phyloP scores from a whole-genome alignment of 768 basidiomycete species.

The Hygrocybe punicea region DNA sequence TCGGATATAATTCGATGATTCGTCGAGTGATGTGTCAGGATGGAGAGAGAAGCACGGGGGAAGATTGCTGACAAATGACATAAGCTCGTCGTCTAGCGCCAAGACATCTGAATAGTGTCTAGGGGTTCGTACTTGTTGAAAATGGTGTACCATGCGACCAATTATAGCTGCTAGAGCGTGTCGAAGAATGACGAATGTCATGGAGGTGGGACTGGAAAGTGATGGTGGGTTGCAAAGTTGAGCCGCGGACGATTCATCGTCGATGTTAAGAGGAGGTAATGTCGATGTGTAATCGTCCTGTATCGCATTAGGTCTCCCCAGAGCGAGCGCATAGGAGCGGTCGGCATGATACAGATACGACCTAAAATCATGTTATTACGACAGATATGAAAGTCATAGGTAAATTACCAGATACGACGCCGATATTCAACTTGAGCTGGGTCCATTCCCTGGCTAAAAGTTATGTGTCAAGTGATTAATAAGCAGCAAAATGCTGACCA shows the following conservation, averaged over 20 bases:
- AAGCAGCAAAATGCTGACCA: constrained; percentile 47
- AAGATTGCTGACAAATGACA: constrained; percentile 68
- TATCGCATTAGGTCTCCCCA: constrained; percentile 86
- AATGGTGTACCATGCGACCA: constrained; percentile 88
- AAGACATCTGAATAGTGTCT: constrained; percentile 83
- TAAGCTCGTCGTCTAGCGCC: constrained; percentile 76
- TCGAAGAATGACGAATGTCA: constrained; percentile 86
- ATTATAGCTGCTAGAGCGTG: constrained; percentile 81
- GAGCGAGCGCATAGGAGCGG: constrained; percentile 85
- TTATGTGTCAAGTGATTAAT: constrained; percentile 9
- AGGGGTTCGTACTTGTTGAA: constrained; percentile 76
- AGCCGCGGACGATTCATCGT: constrained; percentile 51
- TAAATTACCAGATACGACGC: constrained; percentile 75
- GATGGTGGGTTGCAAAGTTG: constrained; percentile 51
- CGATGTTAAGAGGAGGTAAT: constrained; percentile 66
- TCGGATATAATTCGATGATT: constrained; percentile 59
- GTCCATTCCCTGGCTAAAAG: constrained; percentile 56
- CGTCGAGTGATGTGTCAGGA: constrained; percentile 76
- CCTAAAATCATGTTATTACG: constrained; percentile 40
- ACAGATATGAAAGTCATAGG: background rate
- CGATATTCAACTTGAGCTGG: constrained; percentile 81
- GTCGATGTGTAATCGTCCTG: constrained; percentile 89
- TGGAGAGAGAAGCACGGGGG: constrained; percentile 77
- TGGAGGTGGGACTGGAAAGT: constrained; percentile 68
- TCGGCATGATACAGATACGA: constrained; percentile 93